A percentile compares a stretch with the other conserved stretches of the same genome.
These are phyloP conservation scores for Candolleomyces eurysporus DNA, from an alignment of 768 basidiomycete genomes.

Conservation along the genomic window DNA sequence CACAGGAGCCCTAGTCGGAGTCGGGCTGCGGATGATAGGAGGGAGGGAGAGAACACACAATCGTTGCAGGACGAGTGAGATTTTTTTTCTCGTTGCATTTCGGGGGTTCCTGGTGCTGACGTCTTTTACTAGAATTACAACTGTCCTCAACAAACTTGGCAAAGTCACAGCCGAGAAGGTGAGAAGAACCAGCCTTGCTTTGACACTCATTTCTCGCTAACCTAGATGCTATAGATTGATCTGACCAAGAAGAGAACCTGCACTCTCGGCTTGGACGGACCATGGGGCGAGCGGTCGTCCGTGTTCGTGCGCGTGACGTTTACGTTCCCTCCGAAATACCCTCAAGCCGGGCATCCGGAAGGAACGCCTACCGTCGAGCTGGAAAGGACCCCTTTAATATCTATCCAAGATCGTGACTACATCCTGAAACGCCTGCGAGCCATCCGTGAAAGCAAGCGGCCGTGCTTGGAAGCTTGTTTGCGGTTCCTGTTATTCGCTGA, in stretches of 20 bases:
- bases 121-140: conserved; percentile 55
- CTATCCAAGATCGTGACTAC: conserved; percentile 70
- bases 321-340: conserved; percentile 84
- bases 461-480: conserved; percentile 83
- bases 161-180: conserved; percentile 89
- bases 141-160: conserved; percentile 64
- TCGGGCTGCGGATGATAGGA: conserved; percentile 31
- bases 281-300: conserved; percentile 85
- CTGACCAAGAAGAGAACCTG: conserved; percentile 73
- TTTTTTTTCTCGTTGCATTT: too few species aligned
- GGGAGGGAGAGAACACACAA: conserved; percentile 36
- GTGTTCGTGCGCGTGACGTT: conserved; percentile 89
- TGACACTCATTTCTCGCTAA: not conserved
- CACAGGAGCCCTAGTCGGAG: conserved; percentile 49
- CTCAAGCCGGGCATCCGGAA: conserved; percentile 56
- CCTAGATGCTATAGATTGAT: conserved; percentile 47
- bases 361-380: conserved; percentile 76
- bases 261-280: conserved; percentile 83
- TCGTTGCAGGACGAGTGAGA: conserved; percentile 21
- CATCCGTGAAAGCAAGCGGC: conserved; percentile 69
- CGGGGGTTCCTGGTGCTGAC: not conserved
- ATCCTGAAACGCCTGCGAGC: conserved; percentile 75
- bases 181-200: conserved; percentile 2
- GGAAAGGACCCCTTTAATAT: conserved; percentile 79
- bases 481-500: conserved; percentile 77